phyloP scores from a whole-genome alignment of 495 filamentous ascomycete genomes.

The Podospora bellae-mahoneyi region DNA sequence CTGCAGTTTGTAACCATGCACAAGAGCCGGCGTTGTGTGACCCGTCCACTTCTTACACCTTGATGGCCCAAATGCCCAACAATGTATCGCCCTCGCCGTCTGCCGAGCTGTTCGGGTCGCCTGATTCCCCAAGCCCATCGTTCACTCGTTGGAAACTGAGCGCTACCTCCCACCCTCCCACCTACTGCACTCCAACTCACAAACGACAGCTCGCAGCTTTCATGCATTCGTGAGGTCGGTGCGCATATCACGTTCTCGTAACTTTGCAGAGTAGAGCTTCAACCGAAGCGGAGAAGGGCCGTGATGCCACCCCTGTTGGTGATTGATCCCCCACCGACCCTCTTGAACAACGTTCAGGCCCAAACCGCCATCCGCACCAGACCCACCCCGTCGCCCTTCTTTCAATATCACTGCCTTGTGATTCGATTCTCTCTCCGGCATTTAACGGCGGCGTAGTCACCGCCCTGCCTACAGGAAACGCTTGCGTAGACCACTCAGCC shows the following conservation, averaged over 20 bases:
- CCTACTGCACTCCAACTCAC: background rate
- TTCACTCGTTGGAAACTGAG: background rate
- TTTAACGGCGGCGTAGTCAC: background rate
- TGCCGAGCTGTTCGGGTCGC: background rate
- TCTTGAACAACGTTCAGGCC: constrained; percentile 4
- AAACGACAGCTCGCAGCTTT: background rate
- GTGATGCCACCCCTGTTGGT: constrained; percentile 1
- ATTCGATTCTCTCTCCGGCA: background rate
- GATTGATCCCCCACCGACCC: constrained; percentile 9
- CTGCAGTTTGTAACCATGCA: background rate
- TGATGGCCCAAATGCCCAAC: constrained; percentile 9
- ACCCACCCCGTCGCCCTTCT: background rate
- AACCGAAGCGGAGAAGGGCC: background rate
- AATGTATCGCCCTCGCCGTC: too few relatives aligned
- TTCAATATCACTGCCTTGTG: background rate
- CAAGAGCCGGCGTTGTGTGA: constrained; percentile 4
- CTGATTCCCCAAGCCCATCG: constrained; percentile 12
- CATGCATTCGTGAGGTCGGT: constrained; percentile 1
- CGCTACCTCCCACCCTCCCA: background rate
- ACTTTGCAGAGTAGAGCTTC: background rate
- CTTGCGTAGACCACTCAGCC: background rate
- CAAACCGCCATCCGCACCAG: constrained; percentile 3
- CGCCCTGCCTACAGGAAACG: background rate
- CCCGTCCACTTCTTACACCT: background rate
- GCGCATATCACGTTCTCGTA: background rate